A percentile compares a stretch with the other conserved stretches of the same genome.
phyloP scores from a whole-genome alignment of 345 rosid genomes.

The Ceriops decandra region DNA sequence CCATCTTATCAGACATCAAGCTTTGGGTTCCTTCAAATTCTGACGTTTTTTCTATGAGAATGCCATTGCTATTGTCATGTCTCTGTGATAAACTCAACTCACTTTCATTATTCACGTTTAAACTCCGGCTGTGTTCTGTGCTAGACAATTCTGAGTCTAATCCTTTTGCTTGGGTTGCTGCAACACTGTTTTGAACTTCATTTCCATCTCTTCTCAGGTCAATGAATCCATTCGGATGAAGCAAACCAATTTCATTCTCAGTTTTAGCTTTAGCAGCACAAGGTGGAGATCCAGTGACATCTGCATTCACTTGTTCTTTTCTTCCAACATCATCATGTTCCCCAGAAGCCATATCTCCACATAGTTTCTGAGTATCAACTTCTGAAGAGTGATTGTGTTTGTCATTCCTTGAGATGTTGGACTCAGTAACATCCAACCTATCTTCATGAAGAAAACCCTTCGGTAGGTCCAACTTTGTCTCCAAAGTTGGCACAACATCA shows the following conservation, averaged over 20 bases:
- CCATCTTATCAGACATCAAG: constrained; percentile 40
- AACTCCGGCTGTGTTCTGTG: constrained; percentile 43
- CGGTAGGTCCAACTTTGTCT: constrained; percentile 32
- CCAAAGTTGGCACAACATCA: constrained; percentile 42
- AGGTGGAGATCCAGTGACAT: constrained; percentile 35
- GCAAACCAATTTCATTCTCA: constrained; percentile 36
- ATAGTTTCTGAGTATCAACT: constrained; percentile 31
- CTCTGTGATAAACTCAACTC: constrained; percentile 35
- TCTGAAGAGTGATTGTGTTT: constrained; percentile 27
- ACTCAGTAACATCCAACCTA: constrained; percentile 35
- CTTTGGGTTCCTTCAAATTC: constrained; percentile 39
- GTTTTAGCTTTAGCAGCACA: constrained; percentile 32
- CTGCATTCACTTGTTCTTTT: constrained; percentile 42
- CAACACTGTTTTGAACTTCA: constrained; percentile 39
- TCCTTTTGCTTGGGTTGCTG: constrained; percentile 37
- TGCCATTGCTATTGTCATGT: constrained; percentile 42
- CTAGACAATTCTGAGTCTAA: constrained; percentile 67
- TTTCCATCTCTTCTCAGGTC: constrained; percentile 39
- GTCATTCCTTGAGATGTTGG: constrained; percentile 32
- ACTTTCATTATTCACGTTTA: constrained; percentile 52
- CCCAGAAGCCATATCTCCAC: constrained; percentile 34
- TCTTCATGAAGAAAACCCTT: constrained; percentile 35
- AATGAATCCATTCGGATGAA: constrained; percentile 39
- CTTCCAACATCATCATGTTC: constrained; percentile 37
- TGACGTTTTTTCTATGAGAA: constrained; percentile 31